Evolutionary conservation across 176 grass and related monocot species (phyloP), one percentile per base, ranked within the genome.

Genomic region (Cocos nucifera): DNA sequence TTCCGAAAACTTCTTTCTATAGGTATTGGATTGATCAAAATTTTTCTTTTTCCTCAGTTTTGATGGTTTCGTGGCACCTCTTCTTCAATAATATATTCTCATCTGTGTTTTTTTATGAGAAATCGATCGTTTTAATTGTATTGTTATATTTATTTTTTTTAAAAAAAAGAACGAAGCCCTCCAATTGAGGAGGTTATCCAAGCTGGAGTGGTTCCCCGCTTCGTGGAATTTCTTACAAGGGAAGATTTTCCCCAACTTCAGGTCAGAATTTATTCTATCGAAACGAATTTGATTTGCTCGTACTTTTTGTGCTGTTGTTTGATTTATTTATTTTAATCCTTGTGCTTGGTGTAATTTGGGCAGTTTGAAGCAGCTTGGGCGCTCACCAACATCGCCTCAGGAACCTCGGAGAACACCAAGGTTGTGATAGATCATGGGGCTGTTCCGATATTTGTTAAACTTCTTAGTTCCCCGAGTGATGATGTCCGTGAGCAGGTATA

Each of bases 341-440:
- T 25, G 3, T 58, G 51, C 4, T 39, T 27, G 15, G 14, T 0
- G 49, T 76, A 58, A 32, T 60, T 58, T 67, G 27, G 22, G 53
- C 86, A 96, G 91, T 95, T 95, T 72, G 91, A 95, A 68, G 83
- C 91, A 73, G 86, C 86, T 57, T 95, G 90, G 90, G 90, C 90
- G 15, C 82, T 95, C 53, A 95, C 90, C 21, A 95, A 95, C 56
- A 95, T 95, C 32, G 86, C 91, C 26, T 95, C 91, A 17, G 91
- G 91, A 19, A 95, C 91, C 30, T 95, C 86, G 25, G 91, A 95
- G 1, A 84, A 95, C 72, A 95, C 86, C 4, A 95, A 77, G 59
- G 86, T 95, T 39, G 91, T 95, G 22, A 85, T 95, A 67, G 91
- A 95, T 25, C 77, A 67, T 0, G 86, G 90, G 65, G 90, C 86